These are phyloP conservation scores for Populus alba DNA, from an alignment of 345 rosid genomes.

Conservation along the genomic window DNA sequence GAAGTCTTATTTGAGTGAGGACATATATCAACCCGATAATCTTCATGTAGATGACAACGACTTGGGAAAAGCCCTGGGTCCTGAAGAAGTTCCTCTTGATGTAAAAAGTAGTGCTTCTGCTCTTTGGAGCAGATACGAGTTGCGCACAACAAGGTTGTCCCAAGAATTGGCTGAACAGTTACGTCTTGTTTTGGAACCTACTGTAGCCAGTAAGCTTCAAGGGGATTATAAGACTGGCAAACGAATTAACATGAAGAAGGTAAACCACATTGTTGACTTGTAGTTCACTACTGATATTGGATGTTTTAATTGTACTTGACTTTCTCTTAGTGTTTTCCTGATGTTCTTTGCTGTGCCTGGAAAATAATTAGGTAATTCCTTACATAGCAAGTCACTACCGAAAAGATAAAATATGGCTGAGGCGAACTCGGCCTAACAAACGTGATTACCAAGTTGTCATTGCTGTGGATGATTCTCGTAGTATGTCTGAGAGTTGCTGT, in stretches of 20 bases:
- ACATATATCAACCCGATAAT: slow-evolving; percentile 35
- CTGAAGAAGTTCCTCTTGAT: slow-evolving; percentile 44
- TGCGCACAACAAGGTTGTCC: slow-evolving; percentile 67
- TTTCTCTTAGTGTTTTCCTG: background rate
- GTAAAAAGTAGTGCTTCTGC: slow-evolving; percentile 41
- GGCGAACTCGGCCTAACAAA: slow-evolving; percentile 93
- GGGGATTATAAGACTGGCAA: slow-evolving; percentile 97
- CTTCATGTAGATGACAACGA: slow-evolving; percentile 48
- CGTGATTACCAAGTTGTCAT: slow-evolving; percentile 92
- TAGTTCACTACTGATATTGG: background rate
- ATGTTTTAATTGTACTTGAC: background rate
- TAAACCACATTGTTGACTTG: slow-evolving; percentile 8
- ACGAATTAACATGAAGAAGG: slow-evolving; percentile 96
- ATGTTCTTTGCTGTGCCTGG: background rate
- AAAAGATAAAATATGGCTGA: slow-evolving; percentile 91
- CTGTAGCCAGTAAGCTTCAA: slow-evolving; percentile 86
- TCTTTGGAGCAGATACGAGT: slow-evolving; percentile 82
- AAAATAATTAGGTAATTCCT: slow-evolving; percentile 59
- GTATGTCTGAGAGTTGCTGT: slow-evolving; percentile 89
- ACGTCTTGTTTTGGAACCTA: slow-evolving; percentile 92
- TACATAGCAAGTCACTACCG: slow-evolving; percentile 94
- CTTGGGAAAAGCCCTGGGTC: slow-evolving; percentile 36
- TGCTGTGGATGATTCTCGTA: slow-evolving; percentile 89
- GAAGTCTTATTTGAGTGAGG: slow-evolving; percentile 44
- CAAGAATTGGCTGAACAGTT: slow-evolving; percentile 94